Percentiles rank a stretch among this genome's conserved stretches.
Evolutionary conservation across 1,284 basidiomycete genomes (phyloP).

Genomic region (Xerocomus nothofagi): DNA sequence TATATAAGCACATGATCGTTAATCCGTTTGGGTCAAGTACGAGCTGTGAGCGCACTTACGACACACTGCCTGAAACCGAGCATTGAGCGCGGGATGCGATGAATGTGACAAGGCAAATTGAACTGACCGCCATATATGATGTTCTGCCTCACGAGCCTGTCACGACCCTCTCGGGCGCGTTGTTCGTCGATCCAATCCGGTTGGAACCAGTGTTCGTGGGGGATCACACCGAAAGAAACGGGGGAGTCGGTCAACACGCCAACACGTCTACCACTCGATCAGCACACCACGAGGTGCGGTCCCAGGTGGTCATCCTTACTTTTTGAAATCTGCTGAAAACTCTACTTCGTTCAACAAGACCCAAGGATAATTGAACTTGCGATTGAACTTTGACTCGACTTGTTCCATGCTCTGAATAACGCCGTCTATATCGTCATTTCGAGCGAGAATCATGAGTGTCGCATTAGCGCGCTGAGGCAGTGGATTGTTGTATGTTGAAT

Average conservation of each 20-base stretch:
- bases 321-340: conserved; percentile 70
- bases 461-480: conserved; percentile 34
- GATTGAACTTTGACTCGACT: conserved; percentile 63
- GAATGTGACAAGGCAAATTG: background rate
- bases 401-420: conserved; percentile 55
- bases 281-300: conserved; percentile 9
- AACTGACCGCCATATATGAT: conserved; percentile 67
- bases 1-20: conserved; percentile 6
- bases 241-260: conserved; percentile 54
- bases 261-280: conserved; percentile 47
- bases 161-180: conserved; percentile 60
- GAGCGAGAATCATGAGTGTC: conserved; percentile 33
- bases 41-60: conserved; percentile 40
- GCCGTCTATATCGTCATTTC: conserved; percentile 48
- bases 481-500: background rate
- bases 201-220: conserved; percentile 74
- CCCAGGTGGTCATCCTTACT: conserved; percentile 34
- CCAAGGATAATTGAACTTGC: conserved; percentile 66
- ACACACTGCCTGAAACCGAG: conserved; percentile 46
- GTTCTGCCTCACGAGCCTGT: conserved; percentile 58
- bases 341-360: conserved; percentile 72
- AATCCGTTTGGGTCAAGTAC: conserved; percentile 2
- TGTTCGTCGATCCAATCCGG: conserved; percentile 81
- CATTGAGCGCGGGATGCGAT: conserved; percentile 1
- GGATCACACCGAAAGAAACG: conserved; percentile 70